Conservation (phyloP, 441 rosid genomes). For the Pelargonium fulgidum region DNA sequence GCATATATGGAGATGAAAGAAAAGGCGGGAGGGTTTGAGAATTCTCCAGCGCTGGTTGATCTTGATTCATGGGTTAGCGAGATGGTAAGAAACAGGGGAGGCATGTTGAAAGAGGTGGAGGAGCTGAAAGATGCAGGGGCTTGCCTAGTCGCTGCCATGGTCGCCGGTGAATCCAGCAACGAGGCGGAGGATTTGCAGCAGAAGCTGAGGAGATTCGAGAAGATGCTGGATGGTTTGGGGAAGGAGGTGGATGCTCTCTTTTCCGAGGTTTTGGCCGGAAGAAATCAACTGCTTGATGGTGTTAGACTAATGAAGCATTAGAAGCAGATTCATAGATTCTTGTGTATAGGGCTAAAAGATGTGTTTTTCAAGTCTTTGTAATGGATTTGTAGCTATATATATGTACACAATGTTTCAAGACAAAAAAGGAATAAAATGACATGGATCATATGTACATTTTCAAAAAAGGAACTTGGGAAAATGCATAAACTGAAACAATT, state of each 20-base stretch:
- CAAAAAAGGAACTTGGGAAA: no score
- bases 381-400: not conserved
- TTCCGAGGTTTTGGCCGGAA: conserved; percentile 35
- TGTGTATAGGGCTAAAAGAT: no score
- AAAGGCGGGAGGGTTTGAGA: conserved; percentile 16
- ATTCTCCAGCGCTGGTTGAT: conserved; percentile 22
- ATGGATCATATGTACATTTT: no score
- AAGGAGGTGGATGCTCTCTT: conserved; percentile 41
- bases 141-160: conserved; percentile 31
- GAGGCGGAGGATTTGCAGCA: conserved; percentile 36
- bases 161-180: conserved; percentile 15
- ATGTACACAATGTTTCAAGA: not conserved
- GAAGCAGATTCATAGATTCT: not conserved
- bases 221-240: conserved; percentile 31
- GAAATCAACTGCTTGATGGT: conserved; percentile 45
- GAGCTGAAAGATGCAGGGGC: conserved; percentile 40
- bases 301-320: conserved; percentile 24
- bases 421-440: no score
- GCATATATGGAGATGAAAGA: conserved; percentile 30
- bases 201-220: conserved; percentile 35
- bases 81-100: conserved; percentile 23
- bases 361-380: not conserved
- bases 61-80: conserved; percentile 29
- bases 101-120: conserved; percentile 32
- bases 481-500: no score